Evolutionary conservation across 805 yeast species (phyloP), one percentile per base, ranked within the genome.

Genomic region (Candida schatavii): DNA sequence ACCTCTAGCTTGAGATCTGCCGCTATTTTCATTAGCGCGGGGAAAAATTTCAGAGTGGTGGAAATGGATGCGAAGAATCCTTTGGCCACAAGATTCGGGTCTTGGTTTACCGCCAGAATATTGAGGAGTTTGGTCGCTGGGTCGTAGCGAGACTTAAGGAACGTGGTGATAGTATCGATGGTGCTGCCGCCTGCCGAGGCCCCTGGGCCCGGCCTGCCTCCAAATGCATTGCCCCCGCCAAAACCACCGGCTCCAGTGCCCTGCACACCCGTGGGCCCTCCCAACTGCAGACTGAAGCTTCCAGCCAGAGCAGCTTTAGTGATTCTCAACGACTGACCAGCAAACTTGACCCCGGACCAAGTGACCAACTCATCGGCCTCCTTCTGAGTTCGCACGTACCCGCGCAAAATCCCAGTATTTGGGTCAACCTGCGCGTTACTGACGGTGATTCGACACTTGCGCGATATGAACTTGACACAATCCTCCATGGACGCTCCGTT

Each of bases 1-100:
- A 89, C 83, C 21, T 77, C 80, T n/a, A 70, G 46, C 42, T 69
- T 68, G 40, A 64, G 47, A 40, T 78, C 77, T 3, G 69, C 64
- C 1, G 96, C 96, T 6, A 91, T 63, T 57, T 84, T 86, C 85
- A 91, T 79, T 49, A 93, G 65, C 0, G 98, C 98, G 9, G 88
- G 85, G 60, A 91, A 88, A 75, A 89, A 83, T 61, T 91, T 93
- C 11, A 90, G 75, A 26, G 83, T 75, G 1, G 87, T 80, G 9
- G 80, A 62, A 13, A 76, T 66, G 3, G 81, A 66, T 13, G 78
- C 75, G 46, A 89, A 81, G 40, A 88, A 68, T 0, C 96, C 95
- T 46, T 74, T 74, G 15, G 73, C 64, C 10, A 61, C 65, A 31
- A 91, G 68, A 9, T 64, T 69, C 23, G 76, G 83, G 57, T 88